Base-by-base conservation (phyloP, 306 rosid genomes). In the Arachis hypogaea region DNA sequence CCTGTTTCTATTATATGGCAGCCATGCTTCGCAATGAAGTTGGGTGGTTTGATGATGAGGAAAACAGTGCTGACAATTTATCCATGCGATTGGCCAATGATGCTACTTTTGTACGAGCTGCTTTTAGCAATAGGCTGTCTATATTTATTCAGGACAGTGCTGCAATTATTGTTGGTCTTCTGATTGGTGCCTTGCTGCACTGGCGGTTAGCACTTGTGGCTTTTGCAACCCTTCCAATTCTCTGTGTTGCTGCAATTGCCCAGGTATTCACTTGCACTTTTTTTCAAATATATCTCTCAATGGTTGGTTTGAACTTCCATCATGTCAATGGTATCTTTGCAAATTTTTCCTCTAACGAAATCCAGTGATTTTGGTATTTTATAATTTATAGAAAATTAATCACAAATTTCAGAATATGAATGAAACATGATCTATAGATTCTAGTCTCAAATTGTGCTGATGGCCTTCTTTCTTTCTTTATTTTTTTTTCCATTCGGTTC, bases 81-180 rank as follows among this genome's bases (percentile, higher is more conserved):
- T 93, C 98, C 80, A 93, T 93, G 97, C 93, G 97, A 71, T 83
- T 93, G 89, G 98, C 98, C 63, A 93, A 93, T 38, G 98, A 93
- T 72, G 98, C 98, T 63, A 93, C 98, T 66, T 93, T 93, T 81
- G 98, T 91, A 63, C 88, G 98, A 69, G 98, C 98, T 84, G 92
- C 98, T 78, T 93, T 93, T 80, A 93, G 98, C 85, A 93, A 93
- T 74, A 90, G 98, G 60, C 96, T 93, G 68, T 93, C 98, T 68
- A 93, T 93, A 82, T 91, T 93, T 74, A 89, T 93, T 82, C 98
- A 93, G 84, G 98, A 93, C 82, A 89, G 97, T 81, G 87, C 98
- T 88, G 98, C 98, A 56, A 78, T 93, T 72, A 78, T 91, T 81
- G 98, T 93, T 57, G 98, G 97, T 73, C 84, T 93, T 83, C 88